phyloP scores from a whole-genome alignment of 176 grass and related monocot genomes.

The Phoenix roebelenii region DNA sequence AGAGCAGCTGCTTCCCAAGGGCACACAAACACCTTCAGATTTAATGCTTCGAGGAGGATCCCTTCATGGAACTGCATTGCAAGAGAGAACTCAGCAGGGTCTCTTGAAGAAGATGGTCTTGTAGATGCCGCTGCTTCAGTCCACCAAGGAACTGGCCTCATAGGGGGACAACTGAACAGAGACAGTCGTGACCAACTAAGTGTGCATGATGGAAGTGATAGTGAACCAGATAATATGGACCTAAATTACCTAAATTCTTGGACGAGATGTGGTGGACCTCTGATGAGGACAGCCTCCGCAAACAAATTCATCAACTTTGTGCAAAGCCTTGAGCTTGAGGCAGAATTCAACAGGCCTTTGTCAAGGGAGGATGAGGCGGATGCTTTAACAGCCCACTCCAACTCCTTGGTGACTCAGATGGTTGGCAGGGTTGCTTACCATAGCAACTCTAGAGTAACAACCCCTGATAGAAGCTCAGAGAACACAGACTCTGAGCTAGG shows the following conservation, averaged over 20 bases:
- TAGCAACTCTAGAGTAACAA: slow-evolving; percentile 13
- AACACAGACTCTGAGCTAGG: slow-evolving; percentile 32
- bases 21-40: slow-evolving; percentile 36
- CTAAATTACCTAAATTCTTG: slow-evolving; percentile 73
- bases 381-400: slow-evolving; percentile 21
- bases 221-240: slow-evolving; percentile 80
- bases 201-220: slow-evolving; percentile 70
- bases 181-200: slow-evolving; percentile 27
- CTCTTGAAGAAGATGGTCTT: slow-evolving; percentile 69
- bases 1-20: slow-evolving; percentile 70
- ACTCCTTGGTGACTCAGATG: slow-evolving; percentile 28
- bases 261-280: slow-evolving; percentile 84
- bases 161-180: slow-evolving; percentile 29
- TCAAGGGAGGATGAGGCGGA: slow-evolving; percentile 32
- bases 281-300: slow-evolving; percentile 87
- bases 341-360: slow-evolving; percentile 36
- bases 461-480: slow-evolving; percentile 40
- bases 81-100: slow-evolving; percentile 88
- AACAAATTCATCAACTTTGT: slow-evolving; percentile 81
- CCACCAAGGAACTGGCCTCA: slow-evolving; percentile 31
- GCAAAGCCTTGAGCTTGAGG: slow-evolving; percentile 77
- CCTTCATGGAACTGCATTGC: slow-evolving; percentile 98
- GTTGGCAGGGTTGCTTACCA: slow-evolving; percentile 23
- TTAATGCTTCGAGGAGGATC: slow-evolving; percentile 80
- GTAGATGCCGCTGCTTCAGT: slow-evolving; percentile 26